Evolutionary conservation across 1,139 yeast genomes (phyloP).

Genomic region (Nematodospora anomalae): DNA sequence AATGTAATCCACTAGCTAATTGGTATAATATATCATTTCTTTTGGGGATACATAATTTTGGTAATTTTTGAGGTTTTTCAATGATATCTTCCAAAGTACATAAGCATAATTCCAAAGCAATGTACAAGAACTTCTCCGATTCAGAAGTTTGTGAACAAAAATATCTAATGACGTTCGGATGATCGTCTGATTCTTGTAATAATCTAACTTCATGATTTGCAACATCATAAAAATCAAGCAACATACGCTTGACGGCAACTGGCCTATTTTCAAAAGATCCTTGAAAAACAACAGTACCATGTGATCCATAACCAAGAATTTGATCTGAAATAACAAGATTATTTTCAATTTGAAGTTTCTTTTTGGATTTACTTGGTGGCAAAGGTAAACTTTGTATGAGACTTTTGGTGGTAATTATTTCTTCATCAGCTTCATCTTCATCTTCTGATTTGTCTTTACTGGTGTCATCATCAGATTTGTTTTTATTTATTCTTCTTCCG

Average conservation of each 20-base stretch:
- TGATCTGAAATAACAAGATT: constrained; percentile 67
- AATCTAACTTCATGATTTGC: constrained; percentile 93
- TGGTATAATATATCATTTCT: constrained; percentile 63
- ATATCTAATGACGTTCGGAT: constrained; percentile 90
- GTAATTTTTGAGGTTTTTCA: constrained; percentile 48
- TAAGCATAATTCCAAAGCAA: constrained; percentile 88
- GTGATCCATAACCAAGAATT: constrained; percentile 91
- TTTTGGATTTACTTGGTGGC: constrained; percentile 21
- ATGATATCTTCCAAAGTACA: constrained; percentile 87
- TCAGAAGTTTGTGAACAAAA: constrained; percentile 83
- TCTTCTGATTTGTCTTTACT: constrained; percentile 14
- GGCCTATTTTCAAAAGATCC: constrained; percentile 91
- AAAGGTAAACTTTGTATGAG: constrained; percentile 24
- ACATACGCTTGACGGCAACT: constrained; percentile 94
- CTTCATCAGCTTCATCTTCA: constrained; percentile 16
- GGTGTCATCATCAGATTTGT: constrained; percentile 16
- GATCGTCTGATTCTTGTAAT: constrained; percentile 93
- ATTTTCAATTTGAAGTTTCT: constrained; percentile 46
- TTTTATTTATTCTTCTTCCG: constrained; percentile 50
- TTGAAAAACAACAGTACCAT: constrained; percentile 90
- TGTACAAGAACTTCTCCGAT: constrained; percentile 77
- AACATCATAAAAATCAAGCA: constrained; percentile 87
- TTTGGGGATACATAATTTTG: constrained; percentile 24
- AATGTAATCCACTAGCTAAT: constrained; percentile 81
- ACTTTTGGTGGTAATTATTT: constrained; percentile 29